Evolutionary conservation across 2,329 filamentous ascomycete species (phyloP), one percentile per base, ranked within the genome.

Genomic region (Aureobasidium sp.): DNA sequence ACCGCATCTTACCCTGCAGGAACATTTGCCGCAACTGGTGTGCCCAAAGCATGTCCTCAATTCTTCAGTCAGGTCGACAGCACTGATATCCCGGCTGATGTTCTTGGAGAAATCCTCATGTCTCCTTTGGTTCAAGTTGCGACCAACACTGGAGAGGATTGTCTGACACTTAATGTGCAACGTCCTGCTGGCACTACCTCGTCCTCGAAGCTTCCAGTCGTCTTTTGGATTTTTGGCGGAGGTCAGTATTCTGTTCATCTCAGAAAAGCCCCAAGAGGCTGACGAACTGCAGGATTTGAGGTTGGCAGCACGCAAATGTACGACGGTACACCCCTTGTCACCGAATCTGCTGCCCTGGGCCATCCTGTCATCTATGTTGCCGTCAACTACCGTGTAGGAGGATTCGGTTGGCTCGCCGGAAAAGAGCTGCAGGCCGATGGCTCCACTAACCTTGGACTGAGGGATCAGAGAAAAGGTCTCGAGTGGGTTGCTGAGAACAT

Each of bases 351-450:
- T 11, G 58, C 61, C 0, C 60, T 77, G 50, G 74, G 74, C 27
- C 80, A 86, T 68, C 83, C 84, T 0, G 81, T 91, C 57, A 70
- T 94, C 41, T 87, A 84, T 51, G 86, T 91, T 0, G 79, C 83
- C 0, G 81, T 90, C 63, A 90, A 90, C 70, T 90, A 94, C 68
- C 63, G 68, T 41, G 57, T 70, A 2, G 60, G 59, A 8, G 66
- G 61, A 14, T 68, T 63, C 27, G 69, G 68, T 17, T 71, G 66
- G 56, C 59, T 69, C 4, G 63, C 60, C 30, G 61, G 61, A 17
- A 58, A 64, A 35, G 63, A 68, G 30, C 47, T 65, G 10, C 60
- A 67, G 27, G 64, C 65, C 0, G 70, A 67, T 21, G 62, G 63
- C 16, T 61, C 59, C 12, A 65, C 66, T 10, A 70, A 69, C 32